These are phyloP conservation scores for Elaeis guineensis DNA, from an alignment of 176 grass and related monocot species.

Conservation along the genomic window DNA sequence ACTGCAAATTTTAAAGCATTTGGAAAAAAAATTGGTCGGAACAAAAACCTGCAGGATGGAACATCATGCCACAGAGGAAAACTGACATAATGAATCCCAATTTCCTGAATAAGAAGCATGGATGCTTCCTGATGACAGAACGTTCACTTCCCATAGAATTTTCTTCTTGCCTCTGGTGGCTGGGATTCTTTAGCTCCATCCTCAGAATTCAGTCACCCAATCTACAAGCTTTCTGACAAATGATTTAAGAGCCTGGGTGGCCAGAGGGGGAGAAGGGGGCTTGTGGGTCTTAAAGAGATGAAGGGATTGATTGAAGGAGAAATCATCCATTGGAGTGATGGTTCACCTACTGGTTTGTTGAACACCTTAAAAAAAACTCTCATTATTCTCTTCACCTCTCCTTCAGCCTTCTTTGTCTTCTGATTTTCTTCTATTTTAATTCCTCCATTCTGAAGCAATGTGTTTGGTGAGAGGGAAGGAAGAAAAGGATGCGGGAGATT, in stretches of 20 bases:
- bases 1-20: conserved; percentile 19
- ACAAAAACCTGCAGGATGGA: not conserved
- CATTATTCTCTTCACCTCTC: conserved; percentile 5
- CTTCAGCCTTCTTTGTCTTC: not conserved
- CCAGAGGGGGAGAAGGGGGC: no score
- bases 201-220: no score
- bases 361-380: not conserved
- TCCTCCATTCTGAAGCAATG: conserved; percentile 64
- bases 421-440: conserved; percentile 15
- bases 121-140: not conserved
- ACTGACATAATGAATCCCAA: no score
- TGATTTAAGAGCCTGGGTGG: no score
- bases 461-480: conserved; percentile 48
- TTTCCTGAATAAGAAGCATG: not conserved
- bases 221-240: no score
- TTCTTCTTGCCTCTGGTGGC: no score
- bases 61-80: not conserved
- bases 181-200: no score
- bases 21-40: not conserved
- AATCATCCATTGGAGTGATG: no score
- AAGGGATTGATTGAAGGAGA: no score
- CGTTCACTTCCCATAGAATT: no score
- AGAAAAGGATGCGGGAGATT: conserved; percentile 64
- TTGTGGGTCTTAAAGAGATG: no score
- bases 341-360: no score